These are phyloP conservation scores for Peronospora farinosa DNA, from an alignment of 352 stramenopile species.

Conservation along the genomic window DNA sequence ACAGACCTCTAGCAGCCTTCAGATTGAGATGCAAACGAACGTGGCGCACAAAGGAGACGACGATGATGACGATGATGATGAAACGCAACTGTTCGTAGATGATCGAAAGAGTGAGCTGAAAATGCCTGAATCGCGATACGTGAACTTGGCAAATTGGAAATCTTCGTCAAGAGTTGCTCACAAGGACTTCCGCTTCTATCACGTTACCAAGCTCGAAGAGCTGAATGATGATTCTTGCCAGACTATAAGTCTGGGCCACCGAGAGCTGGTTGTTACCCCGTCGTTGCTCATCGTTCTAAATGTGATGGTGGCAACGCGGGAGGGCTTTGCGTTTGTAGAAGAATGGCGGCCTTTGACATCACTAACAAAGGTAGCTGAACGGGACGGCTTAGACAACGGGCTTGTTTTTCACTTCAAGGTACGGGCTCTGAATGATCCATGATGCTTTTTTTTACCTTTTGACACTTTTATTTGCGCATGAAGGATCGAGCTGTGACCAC, in stretches of 20 bases:
- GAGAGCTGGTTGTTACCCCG: slow-evolving; percentile 64
- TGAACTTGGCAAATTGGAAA: slow-evolving; percentile 50
- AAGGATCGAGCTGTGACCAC: slow-evolving; percentile 4
- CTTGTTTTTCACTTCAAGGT: slow-evolving; percentile 78
- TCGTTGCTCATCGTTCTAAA: slow-evolving; percentile 44
- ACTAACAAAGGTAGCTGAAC: slow-evolving; percentile 49
- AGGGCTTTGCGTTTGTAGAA: slow-evolving; percentile 54
- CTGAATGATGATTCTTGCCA: slow-evolving; percentile 16
- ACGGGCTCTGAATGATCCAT: slow-evolving; percentile 2
- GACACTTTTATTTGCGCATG: neutral
- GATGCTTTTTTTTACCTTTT: neutral
- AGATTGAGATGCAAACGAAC: slow-evolving; percentile 15
- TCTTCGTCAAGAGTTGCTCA: slow-evolving; percentile 23
- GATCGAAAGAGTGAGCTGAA: slow-evolving; percentile 13
- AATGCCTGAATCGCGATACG: slow-evolving; percentile 18
- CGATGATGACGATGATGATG: slow-evolving; percentile 12
- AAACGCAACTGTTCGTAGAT: slow-evolving; percentile 9
- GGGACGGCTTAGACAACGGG: slow-evolving; percentile 51
- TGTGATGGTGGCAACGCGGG: slow-evolving; percentile 32
- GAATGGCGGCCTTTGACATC: slow-evolving; percentile 47
- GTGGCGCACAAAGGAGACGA: slow-evolving; percentile 13
- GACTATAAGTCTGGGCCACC: slow-evolving; percentile 38
- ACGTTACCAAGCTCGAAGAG: slow-evolving; percentile 32
- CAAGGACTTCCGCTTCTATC: slow-evolving; percentile 48
- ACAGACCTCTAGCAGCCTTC: slow-evolving; percentile 29